Percentiles rank a stretch among this genome's conserved stretches.
These are phyloP conservation scores for Phytophthora pluvialis DNA, from an alignment of 352 stramenopile species.

Conservation along the genomic window DNA sequence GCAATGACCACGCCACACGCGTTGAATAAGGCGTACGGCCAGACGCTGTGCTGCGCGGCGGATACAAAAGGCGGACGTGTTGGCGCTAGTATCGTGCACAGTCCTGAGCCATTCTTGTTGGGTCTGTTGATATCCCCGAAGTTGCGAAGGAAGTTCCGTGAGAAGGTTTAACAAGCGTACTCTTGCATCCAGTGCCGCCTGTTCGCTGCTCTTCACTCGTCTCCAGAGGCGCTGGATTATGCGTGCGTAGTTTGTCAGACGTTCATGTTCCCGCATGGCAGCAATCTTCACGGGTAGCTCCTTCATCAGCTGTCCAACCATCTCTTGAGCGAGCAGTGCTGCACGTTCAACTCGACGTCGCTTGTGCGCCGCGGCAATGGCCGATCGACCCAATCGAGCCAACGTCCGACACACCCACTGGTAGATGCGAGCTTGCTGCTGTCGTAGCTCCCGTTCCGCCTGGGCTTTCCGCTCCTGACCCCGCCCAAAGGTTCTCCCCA, in stretches of 20 bases:
- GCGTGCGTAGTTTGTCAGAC: neutral
- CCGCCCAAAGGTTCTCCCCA: constrained; percentile 24
- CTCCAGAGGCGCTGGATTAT: constrained; percentile 42
- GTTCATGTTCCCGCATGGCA: constrained; percentile 14
- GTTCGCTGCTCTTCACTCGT: constrained; percentile 16
- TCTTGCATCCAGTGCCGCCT: constrained; percentile 28
- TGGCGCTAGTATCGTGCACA: constrained; percentile 16
- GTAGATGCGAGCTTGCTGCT: constrained; percentile 21
- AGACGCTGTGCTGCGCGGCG: constrained; percentile 29
- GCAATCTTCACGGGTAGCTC: constrained; percentile 10
- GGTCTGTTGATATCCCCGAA: constrained; percentile 23
- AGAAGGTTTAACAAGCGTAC: constrained; percentile 35
- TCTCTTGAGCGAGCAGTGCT: constrained; percentile 13
- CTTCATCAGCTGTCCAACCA: constrained; percentile 13
- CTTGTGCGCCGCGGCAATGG: constrained; percentile 20
- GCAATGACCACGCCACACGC: constrained; percentile 61
- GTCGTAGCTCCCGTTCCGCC: constrained; percentile 15
- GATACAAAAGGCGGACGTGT: constrained; percentile 17
- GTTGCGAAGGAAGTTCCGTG: constrained; percentile 11
- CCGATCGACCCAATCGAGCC: constrained; percentile 22
- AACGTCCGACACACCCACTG: constrained; percentile 29
- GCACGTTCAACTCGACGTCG: constrained; percentile 18
- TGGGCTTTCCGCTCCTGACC: constrained; percentile 12
- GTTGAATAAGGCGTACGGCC: constrained; percentile 49
- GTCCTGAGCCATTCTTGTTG: constrained; percentile 11